These are phyloP conservation scores for Yarrowia sp. DNA, from an alignment of 805 yeast genomes.

Conservation along the genomic window DNA sequence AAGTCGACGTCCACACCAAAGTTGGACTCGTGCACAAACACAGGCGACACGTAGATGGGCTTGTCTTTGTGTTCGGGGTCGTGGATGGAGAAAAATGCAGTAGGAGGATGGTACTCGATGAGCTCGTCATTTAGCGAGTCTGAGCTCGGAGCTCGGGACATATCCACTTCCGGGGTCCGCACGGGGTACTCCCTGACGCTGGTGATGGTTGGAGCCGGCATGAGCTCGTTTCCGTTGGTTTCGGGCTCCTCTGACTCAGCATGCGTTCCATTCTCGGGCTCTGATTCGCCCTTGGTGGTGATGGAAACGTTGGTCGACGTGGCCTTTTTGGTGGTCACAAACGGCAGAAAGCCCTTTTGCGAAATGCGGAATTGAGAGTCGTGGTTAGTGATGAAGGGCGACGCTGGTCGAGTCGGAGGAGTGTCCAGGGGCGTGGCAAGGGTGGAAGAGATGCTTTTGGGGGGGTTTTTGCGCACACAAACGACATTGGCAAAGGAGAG, in stretches of 20 bases:
- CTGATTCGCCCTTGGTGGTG: constrained; percentile 14
- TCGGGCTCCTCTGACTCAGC: not conserved
- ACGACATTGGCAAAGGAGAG: constrained; percentile 17
- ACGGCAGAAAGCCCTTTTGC: constrained; percentile 15
- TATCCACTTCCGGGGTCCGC: not conserved
- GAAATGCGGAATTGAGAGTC: constrained; percentile 18
- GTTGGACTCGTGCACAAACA: constrained; percentile 6
- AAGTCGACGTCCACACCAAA: constrained; percentile 14
- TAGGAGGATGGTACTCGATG: constrained; percentile 11
- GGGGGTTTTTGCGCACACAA: not conserved
- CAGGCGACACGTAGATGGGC: constrained; percentile 9
- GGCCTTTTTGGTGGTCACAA: constrained; percentile 6
- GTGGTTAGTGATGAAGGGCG: constrained; percentile 6
- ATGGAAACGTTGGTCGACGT: constrained; percentile 15
- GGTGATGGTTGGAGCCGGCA: not conserved
- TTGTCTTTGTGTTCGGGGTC: not conserved
- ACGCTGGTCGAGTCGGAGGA: not conserved
- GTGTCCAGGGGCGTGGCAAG: constrained; percentile 6
- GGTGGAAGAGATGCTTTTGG: not conserved
- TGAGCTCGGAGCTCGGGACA: not conserved
- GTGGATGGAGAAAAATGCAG: constrained; percentile 12
- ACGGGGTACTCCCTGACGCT: not conserved
- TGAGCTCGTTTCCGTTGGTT: not conserved
- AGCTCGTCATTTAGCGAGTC: not conserved
- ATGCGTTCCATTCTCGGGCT: not conserved